Evolutionary conservation across 768 basidiomycete genomes (phyloP), one percentile per base, ranked within the genome.

Genomic region (Fibroporia radiculosa): DNA sequence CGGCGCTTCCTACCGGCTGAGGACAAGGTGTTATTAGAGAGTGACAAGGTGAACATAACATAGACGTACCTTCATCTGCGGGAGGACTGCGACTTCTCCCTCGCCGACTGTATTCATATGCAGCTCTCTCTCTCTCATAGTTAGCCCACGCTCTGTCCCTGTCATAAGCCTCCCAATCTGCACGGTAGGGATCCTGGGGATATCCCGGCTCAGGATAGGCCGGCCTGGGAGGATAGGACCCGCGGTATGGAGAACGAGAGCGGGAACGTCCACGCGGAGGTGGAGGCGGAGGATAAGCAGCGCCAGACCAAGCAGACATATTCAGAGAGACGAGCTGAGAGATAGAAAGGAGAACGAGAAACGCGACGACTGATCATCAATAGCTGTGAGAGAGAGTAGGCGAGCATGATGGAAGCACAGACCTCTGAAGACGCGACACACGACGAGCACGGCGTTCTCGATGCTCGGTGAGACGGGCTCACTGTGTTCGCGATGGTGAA

Each of bases 321-420:
- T 76, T 75, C 69, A 76, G 76, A 67, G 66, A 69, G 67, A 69
- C 61, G 64, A 64, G 68, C 65, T 70, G 65, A 63, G 63, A 64
- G 57, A 66, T 69, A 67, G 64, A 75, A 70, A 75, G 70, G 74
- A 71, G 72, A 69, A 70, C 67, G 65, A 48, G 59, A 71, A 58
- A 66, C 62, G 63, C 65, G 65, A 74, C 69, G 71, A 75, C 63
- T 72, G 74, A 72, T 73, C 69, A 79, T 81, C 71, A 82, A 79
- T 78, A 79, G 71, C 78, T 75, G 74, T 58, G 64, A 73, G 69
- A 72, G 75, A 73, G 71, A 70, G 78, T 76, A 78, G 82, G 77
- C 81, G 83, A 80, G 84, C 85, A 88, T 87, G 78, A 80, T 77
- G 80, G 80, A 56, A 81, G 81, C 76, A 90, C 86, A 85, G 86